Percentiles rank a stretch among this genome's conserved stretches.
phyloP scores from a whole-genome alignment of 139 green algal species.

The Chlorella ohadii region DNA sequence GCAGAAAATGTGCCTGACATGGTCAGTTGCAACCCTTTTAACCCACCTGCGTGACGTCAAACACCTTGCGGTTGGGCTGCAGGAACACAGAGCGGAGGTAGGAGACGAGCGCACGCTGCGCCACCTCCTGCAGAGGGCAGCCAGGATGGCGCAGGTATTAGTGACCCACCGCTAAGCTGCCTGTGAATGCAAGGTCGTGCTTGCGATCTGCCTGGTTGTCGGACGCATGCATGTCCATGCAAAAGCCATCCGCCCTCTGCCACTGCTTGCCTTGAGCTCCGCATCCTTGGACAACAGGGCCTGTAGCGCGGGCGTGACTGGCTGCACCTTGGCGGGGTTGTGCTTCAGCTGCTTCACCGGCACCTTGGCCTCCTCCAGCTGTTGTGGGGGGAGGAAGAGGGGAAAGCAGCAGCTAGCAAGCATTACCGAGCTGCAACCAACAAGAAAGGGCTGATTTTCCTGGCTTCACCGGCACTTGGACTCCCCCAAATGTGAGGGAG shows the following conservation, averaged over 20 bases:
- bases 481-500: too few species aligned
- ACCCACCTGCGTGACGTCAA: slow-evolving; percentile 71
- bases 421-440: too few species aligned
- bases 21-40: too few species aligned
- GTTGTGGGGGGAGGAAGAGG: not conserved
- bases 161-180: too few species aligned
- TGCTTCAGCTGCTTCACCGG: slow-evolving; percentile 80
- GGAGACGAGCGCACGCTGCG: slow-evolving; percentile 84
- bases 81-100: slow-evolving; percentile 94
- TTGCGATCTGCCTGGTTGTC: too few species aligned
- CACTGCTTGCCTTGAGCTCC: slow-evolving; percentile 83
- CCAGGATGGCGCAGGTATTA: too few species aligned
- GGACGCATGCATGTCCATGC: too few species aligned
- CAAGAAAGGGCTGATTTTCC: too few species aligned
- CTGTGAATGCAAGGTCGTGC: too few species aligned
- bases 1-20: too few species aligned
- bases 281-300: slow-evolving; percentile 87
- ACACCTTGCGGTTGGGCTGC: slow-evolving; percentile 83
- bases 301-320: slow-evolving; percentile 77
- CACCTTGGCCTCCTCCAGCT: slow-evolving; percentile 82
- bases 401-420: not conserved
- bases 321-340: slow-evolving; percentile 85
- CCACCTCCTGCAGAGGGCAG: slow-evolving; percentile 70
- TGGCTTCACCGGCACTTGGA: too few species aligned
- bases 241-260: too few species aligned